phyloP scores from a whole-genome alignment of 495 filamentous ascomycete species.

The Durotheca rogersii region DNA sequence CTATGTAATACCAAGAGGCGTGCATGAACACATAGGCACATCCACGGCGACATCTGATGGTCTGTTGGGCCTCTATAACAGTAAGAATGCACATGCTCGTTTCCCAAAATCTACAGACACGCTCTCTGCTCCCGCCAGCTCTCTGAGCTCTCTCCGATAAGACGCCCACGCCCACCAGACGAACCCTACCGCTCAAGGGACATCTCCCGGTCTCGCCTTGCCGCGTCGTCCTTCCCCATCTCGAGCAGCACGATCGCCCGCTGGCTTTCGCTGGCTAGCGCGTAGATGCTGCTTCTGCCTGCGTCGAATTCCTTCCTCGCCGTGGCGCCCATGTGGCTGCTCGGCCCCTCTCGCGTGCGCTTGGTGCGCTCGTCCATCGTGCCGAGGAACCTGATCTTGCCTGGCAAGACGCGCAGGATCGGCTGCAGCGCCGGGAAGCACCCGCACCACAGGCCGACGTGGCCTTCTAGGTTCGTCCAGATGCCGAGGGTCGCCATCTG shows the following conservation, averaged over 20 bases:
- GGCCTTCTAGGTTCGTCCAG: slow-evolving; percentile 40
- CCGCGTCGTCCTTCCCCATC: background rate
- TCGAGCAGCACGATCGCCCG: slow-evolving; percentile 15
- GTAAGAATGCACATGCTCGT: no score
- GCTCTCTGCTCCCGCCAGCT: no score
- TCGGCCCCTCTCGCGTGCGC: background rate
- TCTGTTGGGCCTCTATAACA: no score
- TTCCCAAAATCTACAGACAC: no score
- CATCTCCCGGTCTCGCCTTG: background rate
- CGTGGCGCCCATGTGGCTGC: background rate
- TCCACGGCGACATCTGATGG: no score
- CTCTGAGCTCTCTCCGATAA: no score
- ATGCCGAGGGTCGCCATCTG: slow-evolving; percentile 31
- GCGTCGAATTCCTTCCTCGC: slow-evolving; percentile 1
- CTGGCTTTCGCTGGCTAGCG: slow-evolving; percentile 23
- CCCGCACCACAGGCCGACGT: slow-evolving; percentile 39
- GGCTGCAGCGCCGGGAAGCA: slow-evolving; percentile 38
- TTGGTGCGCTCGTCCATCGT: background rate
- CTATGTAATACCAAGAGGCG: no score
- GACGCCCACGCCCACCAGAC: background rate
- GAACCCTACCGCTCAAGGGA: slow-evolving; percentile 6
- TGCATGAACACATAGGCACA: no score
- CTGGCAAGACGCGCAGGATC: slow-evolving; percentile 27
- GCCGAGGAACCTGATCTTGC: slow-evolving; percentile 24
- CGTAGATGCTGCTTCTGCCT: background rate